Base-by-base conservation (phyloP, 2,329 filamentous ascomycete genomes). In the Penicillium sp. region DNA sequence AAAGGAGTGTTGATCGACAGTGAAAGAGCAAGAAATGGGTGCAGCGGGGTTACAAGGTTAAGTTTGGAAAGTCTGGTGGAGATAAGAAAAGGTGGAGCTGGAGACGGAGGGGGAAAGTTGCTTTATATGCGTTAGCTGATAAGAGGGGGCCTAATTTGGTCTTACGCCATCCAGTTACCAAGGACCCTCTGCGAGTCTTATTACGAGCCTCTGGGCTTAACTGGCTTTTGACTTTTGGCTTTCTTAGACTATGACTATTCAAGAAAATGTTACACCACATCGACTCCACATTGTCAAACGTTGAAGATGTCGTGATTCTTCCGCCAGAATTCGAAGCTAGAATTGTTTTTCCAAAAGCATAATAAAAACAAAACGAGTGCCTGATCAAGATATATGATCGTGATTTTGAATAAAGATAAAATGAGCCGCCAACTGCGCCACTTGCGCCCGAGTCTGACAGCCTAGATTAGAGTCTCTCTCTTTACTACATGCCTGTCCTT, bases 101-200 rank as follows among this genome's bases (percentile, higher is more conserved):
- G 53, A 53, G 40, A 33, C 50, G 54, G 54, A 54, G 52, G 51
- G 56, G 40, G 26, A 5, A 31, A 37, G n/a, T 57, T 59, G 40
- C 52, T 37, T 42, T 51, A 51, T 51, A 45, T 41, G 35, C 44
- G 29, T 25, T 44, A 52, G 49, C 54, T 57, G 54, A 59, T 57
- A 59, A 55, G 57, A 53, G 51, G 53, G 53, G 52, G 56, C 37
- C 49, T 47, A 31, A 18, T 33, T 37, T 41, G 22, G 49, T 55
- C 57, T 59, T 59, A 59, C 57, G 51, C 54, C 57, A 59, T 59
- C 49, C 48, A 27, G 37, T 51, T 50, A 47, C 29, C 35, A 49
- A 59, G 55, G 51, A 50, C 48, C 54, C 47, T 33, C 41, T 31
- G 37, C 23, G 26, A 51, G 26, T 49, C 14, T 26, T 37, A 23